Conservation (phyloP, 1,284 basidiomycete species). For the Ceratobasidium sp. region DNA sequence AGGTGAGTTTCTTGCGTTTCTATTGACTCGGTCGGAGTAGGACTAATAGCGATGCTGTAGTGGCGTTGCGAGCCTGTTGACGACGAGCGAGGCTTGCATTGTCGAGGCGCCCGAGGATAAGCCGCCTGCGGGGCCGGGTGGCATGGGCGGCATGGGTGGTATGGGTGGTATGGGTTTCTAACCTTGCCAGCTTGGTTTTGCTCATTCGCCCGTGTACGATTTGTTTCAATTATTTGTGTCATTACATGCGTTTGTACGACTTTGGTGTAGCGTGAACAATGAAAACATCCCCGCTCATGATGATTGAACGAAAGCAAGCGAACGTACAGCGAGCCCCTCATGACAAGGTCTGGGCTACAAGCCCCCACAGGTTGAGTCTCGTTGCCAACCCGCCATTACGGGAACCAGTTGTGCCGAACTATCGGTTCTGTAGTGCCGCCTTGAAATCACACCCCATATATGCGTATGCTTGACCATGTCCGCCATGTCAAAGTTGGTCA, state of each 20-base stretch:
- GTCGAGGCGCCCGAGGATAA: slow-evolving; percentile 92
- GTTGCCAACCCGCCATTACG: no score
- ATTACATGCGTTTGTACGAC: neutral
- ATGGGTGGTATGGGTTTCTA: slow-evolving; percentile 60
- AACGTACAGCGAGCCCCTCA: no score
- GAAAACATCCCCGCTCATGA: slow-evolving; percentile 12
- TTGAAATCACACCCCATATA: no score
- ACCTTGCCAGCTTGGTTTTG: neutral
- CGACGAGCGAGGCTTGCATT: slow-evolving; percentile 92
- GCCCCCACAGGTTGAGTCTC: no score
- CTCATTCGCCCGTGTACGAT: neutral
- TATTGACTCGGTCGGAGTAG: slow-evolving; percentile 46
- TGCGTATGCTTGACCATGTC: no score
- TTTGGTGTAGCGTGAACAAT: slow-evolving; percentile 2
- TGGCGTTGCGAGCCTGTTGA: slow-evolving; percentile 89
- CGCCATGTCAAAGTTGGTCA: no score
- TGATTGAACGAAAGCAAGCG: no score
- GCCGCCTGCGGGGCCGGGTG: slow-evolving; percentile 62
- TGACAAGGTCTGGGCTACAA: no score
- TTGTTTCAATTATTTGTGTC: slow-evolving; percentile 34
- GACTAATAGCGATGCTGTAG: slow-evolving; percentile 48
- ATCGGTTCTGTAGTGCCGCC: no score
- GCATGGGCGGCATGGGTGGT: slow-evolving; percentile 68
- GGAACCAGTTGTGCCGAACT: no score
- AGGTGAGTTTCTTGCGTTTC: slow-evolving; percentile 50